Percentiles rank a stretch among this genome's conserved stretches.
Evolutionary conservation across 2,329 filamentous ascomycete species (phyloP).

Genomic region (Neurospora sp.): DNA sequence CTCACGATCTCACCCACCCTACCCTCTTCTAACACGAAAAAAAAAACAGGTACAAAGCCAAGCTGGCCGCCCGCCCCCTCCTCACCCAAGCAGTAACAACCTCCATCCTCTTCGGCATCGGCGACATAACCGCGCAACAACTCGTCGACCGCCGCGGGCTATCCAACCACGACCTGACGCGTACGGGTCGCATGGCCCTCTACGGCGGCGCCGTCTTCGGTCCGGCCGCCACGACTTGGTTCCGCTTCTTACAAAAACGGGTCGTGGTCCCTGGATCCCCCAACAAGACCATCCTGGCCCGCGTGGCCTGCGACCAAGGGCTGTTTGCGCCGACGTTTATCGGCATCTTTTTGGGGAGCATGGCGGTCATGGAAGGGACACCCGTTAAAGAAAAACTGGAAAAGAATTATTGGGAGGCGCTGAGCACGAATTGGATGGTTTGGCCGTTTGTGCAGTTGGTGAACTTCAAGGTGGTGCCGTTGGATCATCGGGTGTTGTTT

Average conservation of each 20-base stretch:
- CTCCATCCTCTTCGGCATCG: slow-evolving; percentile 82
- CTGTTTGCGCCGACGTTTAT: slow-evolving; percentile 80
- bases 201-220: slow-evolving; percentile 82
- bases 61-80: slow-evolving; percentile 69
- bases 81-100: slow-evolving; percentile 88
- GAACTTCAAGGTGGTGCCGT: slow-evolving; percentile 81
- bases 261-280: slow-evolving; percentile 49
- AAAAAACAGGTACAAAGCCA: slow-evolving; percentile 63
- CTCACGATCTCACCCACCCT: background rate
- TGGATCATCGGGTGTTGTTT: slow-evolving; percentile 73
- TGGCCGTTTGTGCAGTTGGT: slow-evolving; percentile 79
- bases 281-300: slow-evolving; percentile 62
- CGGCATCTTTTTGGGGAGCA: slow-evolving; percentile 68
- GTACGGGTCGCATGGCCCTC: slow-evolving; percentile 68
- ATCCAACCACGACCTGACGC: slow-evolving; percentile 61
- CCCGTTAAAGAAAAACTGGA: slow-evolving; percentile 55
- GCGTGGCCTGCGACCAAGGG: slow-evolving; percentile 71
- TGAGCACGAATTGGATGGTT: slow-evolving; percentile 76
- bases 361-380: slow-evolving; percentile 71
- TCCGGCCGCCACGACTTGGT: slow-evolving; percentile 81
- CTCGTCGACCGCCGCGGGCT: slow-evolving; percentile 72
- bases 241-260: slow-evolving; percentile 62
- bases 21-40: slow-evolving; percentile 21
- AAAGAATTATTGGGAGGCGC: slow-evolving; percentile 58
- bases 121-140: slow-evolving; percentile 87